These are phyloP conservation scores for Nelumbo lutea DNA, from an alignment of 164 flowering plant species.

Conservation along the genomic window DNA sequence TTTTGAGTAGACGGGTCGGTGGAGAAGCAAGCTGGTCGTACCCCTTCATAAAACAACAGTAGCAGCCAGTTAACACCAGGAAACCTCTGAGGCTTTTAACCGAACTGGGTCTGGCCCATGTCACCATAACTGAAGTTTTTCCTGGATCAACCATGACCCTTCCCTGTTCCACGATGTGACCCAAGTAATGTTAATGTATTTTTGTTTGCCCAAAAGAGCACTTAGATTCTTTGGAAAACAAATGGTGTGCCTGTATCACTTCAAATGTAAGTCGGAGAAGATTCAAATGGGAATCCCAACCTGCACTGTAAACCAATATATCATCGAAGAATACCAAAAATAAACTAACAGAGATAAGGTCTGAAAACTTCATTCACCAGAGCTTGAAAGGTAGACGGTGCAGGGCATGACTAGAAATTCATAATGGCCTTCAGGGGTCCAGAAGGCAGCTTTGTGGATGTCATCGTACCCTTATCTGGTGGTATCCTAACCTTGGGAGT, in stretches of 20 bases:
- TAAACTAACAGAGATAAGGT: background rate
- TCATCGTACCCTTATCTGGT: background rate
- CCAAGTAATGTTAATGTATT: background rate
- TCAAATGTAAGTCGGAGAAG: background rate
- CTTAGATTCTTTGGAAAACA: background rate
- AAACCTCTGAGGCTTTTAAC: background rate
- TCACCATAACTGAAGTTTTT: background rate
- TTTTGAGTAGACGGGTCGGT: background rate
- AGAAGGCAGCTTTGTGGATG: background rate
- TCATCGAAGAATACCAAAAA: background rate
- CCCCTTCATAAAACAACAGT: background rate
- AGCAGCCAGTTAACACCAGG: background rate
- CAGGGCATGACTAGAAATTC: background rate
- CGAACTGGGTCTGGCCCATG: background rate
- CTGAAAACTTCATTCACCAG: background rate
- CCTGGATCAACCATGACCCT: background rate
- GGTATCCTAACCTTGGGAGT: background rate
- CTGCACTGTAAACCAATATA: background rate
- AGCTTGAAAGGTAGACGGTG: background rate
- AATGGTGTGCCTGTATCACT: background rate
- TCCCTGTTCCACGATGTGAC: background rate
- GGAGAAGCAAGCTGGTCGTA: background rate
- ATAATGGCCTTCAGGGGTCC: background rate
- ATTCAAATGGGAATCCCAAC: background rate
- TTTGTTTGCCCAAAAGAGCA: background rate